Evolutionary conservation across 805 yeast genomes (phyloP), one percentile per base, ranked within the genome.

Genomic region (Yamadazyma akitaensis): DNA sequence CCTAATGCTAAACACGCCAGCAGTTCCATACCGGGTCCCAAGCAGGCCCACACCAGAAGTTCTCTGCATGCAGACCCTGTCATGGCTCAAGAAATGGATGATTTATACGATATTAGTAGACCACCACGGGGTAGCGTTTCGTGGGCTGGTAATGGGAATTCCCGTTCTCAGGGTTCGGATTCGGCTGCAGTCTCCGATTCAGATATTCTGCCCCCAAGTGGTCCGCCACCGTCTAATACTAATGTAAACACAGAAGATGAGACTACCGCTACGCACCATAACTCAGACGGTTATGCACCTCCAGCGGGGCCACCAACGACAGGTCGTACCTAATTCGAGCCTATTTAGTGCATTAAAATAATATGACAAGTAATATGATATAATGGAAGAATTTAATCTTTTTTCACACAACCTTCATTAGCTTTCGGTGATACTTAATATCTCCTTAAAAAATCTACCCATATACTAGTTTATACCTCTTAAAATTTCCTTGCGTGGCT

Each of bases 1-100:
- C 70, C 70, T 5, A 63, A 64, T 28, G 51, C 52, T 14, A 52
- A 52, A 19, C 43, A 36, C 32, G 46, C 43, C 3, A 28, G 17
- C 42, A 43, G 16, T 26, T 17, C 16, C n/a, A 30, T 17, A 11
- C 19, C 36, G 30, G 33, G 30, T 3, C 55, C 51, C 2, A 45
- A 35, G 12, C 43, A n/a, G 34, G 44, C 51, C 10, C 55, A 52
- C 24, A 38, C n/a, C 2, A 31, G 55, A 37, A 37, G 42, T n/a
- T 16, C 42, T 17, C 37, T 42, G 14, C 43, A 42, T 19, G 16
- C 49, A n/a, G 51, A 47, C 38, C 53, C 50, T 2, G 42, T 43
- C n/a, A 34, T 34, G 9, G 19, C 36, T 1, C 16, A n/a, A 8
- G 42, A 40, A 1, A 43, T 43, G 25, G 43, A 40, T 13, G 33